Percentiles rank a stretch among this genome's conserved stretches.
These are phyloP conservation scores for Erythrobasidium hasegawianum DNA, from an alignment of 1,284 basidiomycete species.

Conservation along the genomic window DNA sequence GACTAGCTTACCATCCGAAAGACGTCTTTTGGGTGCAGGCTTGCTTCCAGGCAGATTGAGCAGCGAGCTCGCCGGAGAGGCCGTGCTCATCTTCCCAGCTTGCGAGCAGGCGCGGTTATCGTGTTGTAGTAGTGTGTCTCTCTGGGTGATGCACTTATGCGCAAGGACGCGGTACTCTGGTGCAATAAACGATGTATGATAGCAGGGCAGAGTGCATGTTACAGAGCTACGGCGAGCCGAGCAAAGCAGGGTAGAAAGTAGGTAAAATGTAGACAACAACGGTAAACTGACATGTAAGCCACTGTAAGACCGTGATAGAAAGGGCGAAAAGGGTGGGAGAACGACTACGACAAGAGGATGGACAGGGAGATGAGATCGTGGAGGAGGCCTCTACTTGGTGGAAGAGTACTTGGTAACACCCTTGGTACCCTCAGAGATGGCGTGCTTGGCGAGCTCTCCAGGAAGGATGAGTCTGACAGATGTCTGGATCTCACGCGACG, in stretches of 20 bases:
- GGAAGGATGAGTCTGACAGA: conserved; percentile 85
- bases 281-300: too few species aligned
- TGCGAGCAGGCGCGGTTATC: too few species aligned
- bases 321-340: not conserved
- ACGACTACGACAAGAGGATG: too few species aligned
- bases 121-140: too few species aligned
- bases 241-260: too few species aligned
- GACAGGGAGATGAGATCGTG: not conserved
- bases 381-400: conserved; percentile 49
- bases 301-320: not conserved
- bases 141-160: too few species aligned
- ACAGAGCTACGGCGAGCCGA: too few species aligned
- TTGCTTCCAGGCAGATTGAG: conserved; percentile 1
- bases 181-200: too few species aligned
- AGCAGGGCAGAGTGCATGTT: too few species aligned
- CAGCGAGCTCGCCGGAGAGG: not conserved
- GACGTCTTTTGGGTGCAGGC: not conserved
- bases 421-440: conserved; percentile 76
- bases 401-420: conserved; percentile 57
- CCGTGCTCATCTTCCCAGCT: not conserved
- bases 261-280: too few species aligned
- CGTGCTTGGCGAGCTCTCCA: conserved; percentile 73
- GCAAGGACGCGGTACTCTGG: too few species aligned
- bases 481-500: conserved; percentile 72
- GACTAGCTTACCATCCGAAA: conserved; percentile 2